Base-by-base conservation (phyloP, 805 yeast genomes). In the Lachancea meyersii region DNA sequence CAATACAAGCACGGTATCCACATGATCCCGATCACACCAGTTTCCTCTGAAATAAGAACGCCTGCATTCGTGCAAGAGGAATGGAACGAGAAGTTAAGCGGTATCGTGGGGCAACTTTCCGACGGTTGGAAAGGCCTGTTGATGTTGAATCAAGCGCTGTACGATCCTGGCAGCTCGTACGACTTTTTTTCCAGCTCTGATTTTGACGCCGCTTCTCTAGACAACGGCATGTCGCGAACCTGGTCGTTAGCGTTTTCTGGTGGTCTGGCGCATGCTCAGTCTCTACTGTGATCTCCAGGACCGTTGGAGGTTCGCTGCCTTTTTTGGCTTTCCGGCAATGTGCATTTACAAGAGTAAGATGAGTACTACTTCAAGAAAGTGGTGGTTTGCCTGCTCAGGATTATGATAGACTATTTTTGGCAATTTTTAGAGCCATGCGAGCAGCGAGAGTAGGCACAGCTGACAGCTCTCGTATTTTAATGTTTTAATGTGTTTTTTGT, bases 1-100 rank as follows among this genome's bases (percentile, higher is more conserved):
- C 80, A 81, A 60, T 82, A 76, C 53, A 81, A 80, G 41, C 86
- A 82, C 51, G 91, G 91, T 4, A 83, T 82, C 46, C 88, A 83
- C 58, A 83, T 82, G 88, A 56, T 83, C 30, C 89, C 89, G 18
- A 65, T 77, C 22, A 80, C 85, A 0, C 83, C 86, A 1, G 69
- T 71, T 14, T 76, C 83, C 19, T 69, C 80, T 1, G 73, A 64
- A 46, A 69, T 81, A 32, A 71, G 89, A 45, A 60, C 66, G 14
- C 71, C 80, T 1, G 49, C 53, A 3, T 79, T 72, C 61, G 82
- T 74, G 2, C 47, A 62, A 40, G 70, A 76, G 51, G 82, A 82
- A 59, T 82, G 91, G 91, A 63, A 70, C 5, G 68, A 64, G 36
- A 69, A 67, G 47, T 55, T 82, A 23, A 58, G 63, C 2, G 35